Base-by-base conservation (phyloP, 2,329 filamentous ascomycete species). In the Xylariales sp. region DNA sequence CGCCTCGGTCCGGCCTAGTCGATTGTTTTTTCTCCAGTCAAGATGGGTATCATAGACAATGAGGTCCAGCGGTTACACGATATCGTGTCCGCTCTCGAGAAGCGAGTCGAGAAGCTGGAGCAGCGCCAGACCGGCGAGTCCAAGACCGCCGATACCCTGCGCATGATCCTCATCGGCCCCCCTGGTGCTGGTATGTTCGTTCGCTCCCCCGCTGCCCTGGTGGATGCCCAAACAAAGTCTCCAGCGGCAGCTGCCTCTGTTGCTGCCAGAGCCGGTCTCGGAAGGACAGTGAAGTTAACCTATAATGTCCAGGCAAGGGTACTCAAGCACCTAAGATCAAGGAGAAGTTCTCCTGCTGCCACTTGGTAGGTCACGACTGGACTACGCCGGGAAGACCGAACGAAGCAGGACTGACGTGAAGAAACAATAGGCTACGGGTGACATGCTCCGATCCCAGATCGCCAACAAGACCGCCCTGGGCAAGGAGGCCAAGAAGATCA, bases 401-500 rank as follows among this genome's bases (percentile, higher is more conserved):
- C n/a, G n/a, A n/a, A n/a, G n/a, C n/a, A 30, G 45, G 40, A 24
- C 24, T 19, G 29, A n/a, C 36, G 24, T 5, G 16, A 38, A 29
- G 19, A 33, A 17, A 33, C 12, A 41, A 42, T 49, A 96, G 90
- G 93, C 93, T 48, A 98, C 93, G 43, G 93, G 93, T 64, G 93
- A 98, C 69, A 98, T 98, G 93, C 80, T 98, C 59, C 89, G 93
- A 59, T 95, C 90, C 52, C 93, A 98, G 69, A 93, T 98, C 60
- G 86, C 91, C 50, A 94, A 95, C 72, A 96, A 97, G 82, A 98
- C 93, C 41, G 69, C 86, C 43, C 81, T 98, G 49, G 93, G 93
- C 54, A 81, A 86, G 61, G 89, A 96, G 74, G 93, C 93, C 51
- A 98, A 98, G 83, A 97, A 97, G 82, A 98, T 98, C 67, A 98